phyloP scores from a whole-genome alignment of 2,329 filamentous ascomycete species.

The Aspergillus terreus region DNA sequence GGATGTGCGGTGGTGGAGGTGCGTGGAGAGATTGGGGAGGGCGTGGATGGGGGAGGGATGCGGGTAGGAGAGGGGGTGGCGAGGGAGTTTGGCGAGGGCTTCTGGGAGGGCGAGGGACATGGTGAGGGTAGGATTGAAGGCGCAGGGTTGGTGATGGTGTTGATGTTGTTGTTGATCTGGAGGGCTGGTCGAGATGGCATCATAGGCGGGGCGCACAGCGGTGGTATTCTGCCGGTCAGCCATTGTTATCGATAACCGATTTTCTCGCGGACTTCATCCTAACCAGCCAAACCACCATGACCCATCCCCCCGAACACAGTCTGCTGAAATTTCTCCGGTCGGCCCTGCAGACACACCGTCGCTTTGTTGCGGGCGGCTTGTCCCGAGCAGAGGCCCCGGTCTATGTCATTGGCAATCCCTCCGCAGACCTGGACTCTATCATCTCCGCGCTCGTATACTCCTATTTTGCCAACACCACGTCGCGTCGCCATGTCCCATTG shows the following conservation, averaged over 20 bases:
- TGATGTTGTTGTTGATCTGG: background rate
- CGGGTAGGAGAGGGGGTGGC: slow-evolving; percentile 26
- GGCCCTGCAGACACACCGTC: slow-evolving; percentile 26
- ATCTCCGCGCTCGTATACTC: slow-evolving; percentile 59
- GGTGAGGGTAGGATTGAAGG: background rate
- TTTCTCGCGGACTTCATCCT: background rate
- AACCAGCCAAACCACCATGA: slow-evolving; percentile 2
- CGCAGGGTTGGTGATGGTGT: background rate
- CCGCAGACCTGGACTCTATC: slow-evolving; percentile 61
- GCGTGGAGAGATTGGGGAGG: slow-evolving; percentile 18
- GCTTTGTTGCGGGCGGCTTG: slow-evolving; percentile 21
- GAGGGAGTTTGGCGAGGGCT: slow-evolving; percentile 25
- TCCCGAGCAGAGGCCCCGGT: slow-evolving; percentile 24
- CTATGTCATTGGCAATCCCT: slow-evolving; percentile 43
- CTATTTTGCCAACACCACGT: slow-evolving; percentile 49
- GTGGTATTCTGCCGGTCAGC: slow-evolving; percentile 2
- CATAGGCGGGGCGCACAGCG: background rate
- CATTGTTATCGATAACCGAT: background rate
- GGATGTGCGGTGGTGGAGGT: slow-evolving; percentile 6
- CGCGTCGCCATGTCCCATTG: slow-evolving; percentile 53
- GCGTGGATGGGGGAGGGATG: slow-evolving; percentile 30
- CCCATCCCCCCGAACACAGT: slow-evolving; percentile 9
- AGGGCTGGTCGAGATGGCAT: background rate
- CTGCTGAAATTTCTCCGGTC: slow-evolving; percentile 37
- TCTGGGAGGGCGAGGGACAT: slow-evolving; percentile 20